Percentiles rank a stretch among this genome's conserved stretches.
These are phyloP conservation scores for Caloboletus firmus DNA, from an alignment of 1,284 basidiomycete species.

Conservation along the genomic window DNA sequence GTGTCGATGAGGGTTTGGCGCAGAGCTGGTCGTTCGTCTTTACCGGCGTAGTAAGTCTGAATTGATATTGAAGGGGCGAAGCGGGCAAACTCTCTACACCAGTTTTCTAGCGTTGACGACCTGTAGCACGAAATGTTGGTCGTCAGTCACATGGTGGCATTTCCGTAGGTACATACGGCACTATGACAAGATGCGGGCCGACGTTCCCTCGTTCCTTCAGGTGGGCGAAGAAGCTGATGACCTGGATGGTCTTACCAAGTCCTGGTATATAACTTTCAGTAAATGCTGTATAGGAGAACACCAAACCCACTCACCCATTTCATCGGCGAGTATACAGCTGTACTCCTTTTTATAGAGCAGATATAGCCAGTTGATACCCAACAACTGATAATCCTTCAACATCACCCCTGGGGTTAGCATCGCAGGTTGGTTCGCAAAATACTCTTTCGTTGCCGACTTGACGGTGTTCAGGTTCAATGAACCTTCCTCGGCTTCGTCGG, in stretches of 20 bases:
- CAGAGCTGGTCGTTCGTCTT: constrained; percentile 81
- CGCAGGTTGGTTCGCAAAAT: constrained; percentile 76
- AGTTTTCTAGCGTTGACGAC: constrained; percentile 97
- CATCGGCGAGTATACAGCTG: constrained; percentile 96
- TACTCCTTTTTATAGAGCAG: constrained; percentile 79
- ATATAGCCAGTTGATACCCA: constrained; percentile 98
- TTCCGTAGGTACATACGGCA: constrained; percentile 71
- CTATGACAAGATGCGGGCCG: constrained; percentile 93
- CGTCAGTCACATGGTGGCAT: constrained; percentile 33
- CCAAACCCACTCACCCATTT: constrained; percentile 74
- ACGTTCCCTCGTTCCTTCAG: constrained; percentile 75
- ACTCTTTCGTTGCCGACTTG: constrained; percentile 51
- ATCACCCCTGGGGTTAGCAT: constrained; percentile 68
- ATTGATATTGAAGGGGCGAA: constrained; percentile 89
- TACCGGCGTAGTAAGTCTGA: constrained; percentile 91
- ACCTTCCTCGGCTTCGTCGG: constrained; percentile 55
- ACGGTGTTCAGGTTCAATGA: constrained; percentile 58
- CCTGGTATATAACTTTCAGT: constrained; percentile 45
- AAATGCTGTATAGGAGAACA: not conserved
- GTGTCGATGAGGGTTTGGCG: constrained; percentile 72
- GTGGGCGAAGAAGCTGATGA: constrained; percentile 93
- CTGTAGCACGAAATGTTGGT: constrained; percentile 40
- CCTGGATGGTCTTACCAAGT: constrained; percentile 97
- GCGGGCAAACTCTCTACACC: constrained; percentile 93
- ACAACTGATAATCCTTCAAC: constrained; percentile 95